phyloP scores from a whole-genome alignment of 2,329 filamentous ascomycete species.

The Fusarium tjaetaba region DNA sequence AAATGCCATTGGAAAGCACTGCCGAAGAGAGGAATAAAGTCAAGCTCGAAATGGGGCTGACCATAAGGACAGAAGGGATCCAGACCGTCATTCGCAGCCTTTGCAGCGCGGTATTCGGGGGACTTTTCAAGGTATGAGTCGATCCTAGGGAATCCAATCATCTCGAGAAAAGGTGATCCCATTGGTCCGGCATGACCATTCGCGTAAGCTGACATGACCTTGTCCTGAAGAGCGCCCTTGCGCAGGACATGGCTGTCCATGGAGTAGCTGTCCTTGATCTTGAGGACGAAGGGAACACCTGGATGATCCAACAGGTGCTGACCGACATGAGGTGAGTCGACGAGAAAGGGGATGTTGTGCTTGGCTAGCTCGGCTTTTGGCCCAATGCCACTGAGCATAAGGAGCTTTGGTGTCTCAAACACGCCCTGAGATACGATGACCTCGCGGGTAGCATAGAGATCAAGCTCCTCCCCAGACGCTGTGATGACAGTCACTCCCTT shows the following conservation, averaged over 20 bases:
- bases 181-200: constrained; percentile 52
- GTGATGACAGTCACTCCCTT: constrained; percentile 60
- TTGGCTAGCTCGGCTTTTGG: constrained; percentile 61
- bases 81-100: constrained; percentile 53
- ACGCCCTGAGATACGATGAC: constrained; percentile 62
- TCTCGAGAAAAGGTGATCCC: constrained; percentile 55
- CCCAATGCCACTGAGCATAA: constrained; percentile 72
- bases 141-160: constrained; percentile 67
- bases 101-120: constrained; percentile 56
- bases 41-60: constrained; percentile 71
- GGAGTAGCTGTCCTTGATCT: constrained; percentile 52
- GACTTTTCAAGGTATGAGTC: constrained; percentile 61
- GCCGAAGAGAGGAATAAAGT: constrained; percentile 68
- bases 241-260: constrained; percentile 55
- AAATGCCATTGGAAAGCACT: constrained; percentile 61
- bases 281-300: constrained; percentile 1
- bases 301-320: constrained; percentile 69
- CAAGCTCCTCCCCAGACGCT: constrained; percentile 47
- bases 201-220: constrained; percentile 32
- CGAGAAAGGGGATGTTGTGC: constrained; percentile 57
- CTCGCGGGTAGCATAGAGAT: constrained; percentile 59
- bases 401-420: constrained; percentile 71
- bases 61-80: constrained; percentile 67
- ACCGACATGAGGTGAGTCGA: constrained; percentile 70
- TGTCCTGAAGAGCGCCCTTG: constrained; percentile 21